A percentile compares a stretch with the other conserved stretches of the same genome.
phyloP scores from a whole-genome alignment of 2,329 filamentous ascomycete genomes.

The Cercospora beticola region DNA sequence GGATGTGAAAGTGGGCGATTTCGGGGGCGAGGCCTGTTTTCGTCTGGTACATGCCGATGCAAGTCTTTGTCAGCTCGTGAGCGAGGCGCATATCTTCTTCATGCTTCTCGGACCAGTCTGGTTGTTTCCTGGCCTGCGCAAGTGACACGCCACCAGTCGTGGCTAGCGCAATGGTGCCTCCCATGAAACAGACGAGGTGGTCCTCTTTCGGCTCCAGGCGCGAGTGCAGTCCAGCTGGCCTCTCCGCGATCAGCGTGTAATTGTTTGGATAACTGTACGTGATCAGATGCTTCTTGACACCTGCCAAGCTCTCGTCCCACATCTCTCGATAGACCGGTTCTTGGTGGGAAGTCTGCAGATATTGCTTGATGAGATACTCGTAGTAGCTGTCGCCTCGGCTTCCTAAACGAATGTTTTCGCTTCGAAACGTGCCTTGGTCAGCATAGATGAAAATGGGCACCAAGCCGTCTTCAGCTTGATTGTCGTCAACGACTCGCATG shows the following conservation, averaged over 20 bases:
- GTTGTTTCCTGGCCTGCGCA: conserved; percentile 68
- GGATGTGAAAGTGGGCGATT: conserved; percentile 85
- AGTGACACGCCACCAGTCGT: conserved; percentile 78
- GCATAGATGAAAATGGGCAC: conserved; percentile 90
- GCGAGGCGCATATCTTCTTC: conserved; percentile 87
- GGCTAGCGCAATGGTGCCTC: conserved; percentile 87
- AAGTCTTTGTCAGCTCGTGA: conserved; percentile 89
- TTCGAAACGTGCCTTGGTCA: conserved; percentile 73
- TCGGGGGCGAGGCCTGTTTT: conserved; percentile 89
- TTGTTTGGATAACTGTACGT: conserved; percentile 79
- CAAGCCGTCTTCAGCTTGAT: conserved; percentile 74
- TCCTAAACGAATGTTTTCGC: conserved; percentile 83
- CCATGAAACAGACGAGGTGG: conserved; percentile 95
- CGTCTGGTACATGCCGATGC: conserved; percentile 97
- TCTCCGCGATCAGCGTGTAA: conserved; percentile 87
- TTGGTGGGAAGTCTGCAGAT: conserved; percentile 84
- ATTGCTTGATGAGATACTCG: conserved; percentile 98
- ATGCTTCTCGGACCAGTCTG: conserved; percentile 71
- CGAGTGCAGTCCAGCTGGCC: conserved; percentile 68
- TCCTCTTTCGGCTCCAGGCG: conserved; percentile 88
- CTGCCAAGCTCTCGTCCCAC: conserved; percentile 83
- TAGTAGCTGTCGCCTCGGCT: conserved; percentile 98
- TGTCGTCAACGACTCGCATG: conserved; percentile 85
- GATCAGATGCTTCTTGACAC: conserved; percentile 87
- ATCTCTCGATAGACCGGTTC: conserved; percentile 86